Base-by-base conservation (phyloP, 2,329 filamentous ascomycete genomes). In the Emmonsiellopsis sp. region DNA sequence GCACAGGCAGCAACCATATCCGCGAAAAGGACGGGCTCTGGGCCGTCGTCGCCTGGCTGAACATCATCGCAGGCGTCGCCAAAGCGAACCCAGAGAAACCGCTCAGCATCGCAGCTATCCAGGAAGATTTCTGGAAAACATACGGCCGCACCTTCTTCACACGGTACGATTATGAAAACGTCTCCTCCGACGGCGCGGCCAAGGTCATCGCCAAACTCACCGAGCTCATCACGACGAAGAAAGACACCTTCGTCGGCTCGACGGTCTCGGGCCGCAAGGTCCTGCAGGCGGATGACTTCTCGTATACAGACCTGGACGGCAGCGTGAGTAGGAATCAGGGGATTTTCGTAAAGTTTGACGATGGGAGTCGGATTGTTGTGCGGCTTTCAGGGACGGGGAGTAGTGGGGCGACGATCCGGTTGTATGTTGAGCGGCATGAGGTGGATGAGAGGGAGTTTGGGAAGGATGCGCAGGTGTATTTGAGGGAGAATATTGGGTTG, bases 111-210 rank as follows among this genome's bases (percentile, higher is more conserved):
- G 87, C 87, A 67, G 86, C 91, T 72, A 96, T 98, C 70, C 93
- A 98, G 76, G 84, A 89, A 65, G 89, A 96, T 69, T 97, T 98
- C 82, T 98, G 93, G 93, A 81, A 82, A 65, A 88, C 83, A 54
- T 98, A 98, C 71, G 93, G 93, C 65, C 90, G 93, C 55, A 96
- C 91, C 34, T 98, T 97, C 80, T 98, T 98, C 81, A 98, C 93
- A 43, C 88, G 93, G 59, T 97, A 97, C 74, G 93, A 98, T 74
- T 98, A 95, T 74, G 93, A 98, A 75, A 83, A 94, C 62, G 90
- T 95, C 60, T 90, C 95, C 75, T 86, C 85, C 46, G 89, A 92
- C 7, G 91, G 88, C 42, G 93, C 93, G 58, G 87, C 87, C 76
- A 92, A 95, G 76, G 85, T 98, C 55, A 86, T 95, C 45, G 85